Base-by-base conservation (phyloP, 805 yeast genomes). In the Candida verbasci region DNA sequence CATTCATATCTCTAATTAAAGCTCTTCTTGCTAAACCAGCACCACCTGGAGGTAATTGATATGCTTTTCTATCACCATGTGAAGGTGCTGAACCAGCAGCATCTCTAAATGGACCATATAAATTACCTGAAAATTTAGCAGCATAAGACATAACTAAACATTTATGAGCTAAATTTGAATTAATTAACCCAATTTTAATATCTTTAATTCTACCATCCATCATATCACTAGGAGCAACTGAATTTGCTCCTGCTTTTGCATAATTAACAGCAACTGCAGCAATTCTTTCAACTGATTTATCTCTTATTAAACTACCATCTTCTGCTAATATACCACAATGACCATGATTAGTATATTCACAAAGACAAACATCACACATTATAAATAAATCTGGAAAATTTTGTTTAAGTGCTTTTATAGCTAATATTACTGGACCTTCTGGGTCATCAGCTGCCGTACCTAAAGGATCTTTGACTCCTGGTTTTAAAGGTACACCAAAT, bases 201-300 rank as follows among this genome's bases (percentile, higher is more conserved):
- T 87, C 97, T 40, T 72, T 68, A 47, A 93, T 78, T 49, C 98
- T 76, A 17, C 98, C 98, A 60, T 93, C 98, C 52, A 89, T 80
- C 97, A 93, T 93, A 57, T 93, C 98, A 11, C 94, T 82, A 9
- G 98, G 98, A 2, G 97, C 97, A 22, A 93, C 95, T 39, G 87
- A 83, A 56, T 93, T 74, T 2, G 96, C 96, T 38, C 98, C 98
- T 1, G 97, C 97, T 49, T 72, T 76, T 22, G 97, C 97, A 56
- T 93, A 93, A 58, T 86, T 88, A 7, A 85, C 94, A 1, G 97
- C 96, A 16, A 93, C 96, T 3, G 91, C 89, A 3, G 95, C 97
- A 31, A 93, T 73, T 57, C 98, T 75, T 47, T 78, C 71, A 9
- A 85, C 95, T 10, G 91, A 77, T 36, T 62, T 56, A 37, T 79